Evolutionary conservation across 257 asterid species (phyloP).

Genomic region (Linderniella brevidens): DNA sequence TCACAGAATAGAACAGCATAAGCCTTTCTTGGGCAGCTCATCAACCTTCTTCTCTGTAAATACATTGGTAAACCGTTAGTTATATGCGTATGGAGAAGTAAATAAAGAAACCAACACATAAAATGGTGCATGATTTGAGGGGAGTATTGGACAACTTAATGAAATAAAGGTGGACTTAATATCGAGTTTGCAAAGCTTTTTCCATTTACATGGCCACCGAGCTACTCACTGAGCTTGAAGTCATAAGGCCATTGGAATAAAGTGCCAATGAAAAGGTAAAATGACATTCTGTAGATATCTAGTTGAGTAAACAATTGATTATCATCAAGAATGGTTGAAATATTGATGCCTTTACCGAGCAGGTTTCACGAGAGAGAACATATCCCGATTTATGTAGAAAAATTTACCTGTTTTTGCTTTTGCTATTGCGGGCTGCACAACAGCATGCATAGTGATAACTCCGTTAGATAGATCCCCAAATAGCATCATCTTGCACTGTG

Average conservation of each 20-base stretch:
- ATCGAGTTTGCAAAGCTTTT: too few species aligned
- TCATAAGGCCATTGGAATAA: too few species aligned
- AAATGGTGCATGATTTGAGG: background rate
- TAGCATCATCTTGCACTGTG: conserved; percentile 65
- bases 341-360: too few species aligned
- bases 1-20: conserved; percentile 29
- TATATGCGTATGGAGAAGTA: background rate
- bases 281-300: too few species aligned
- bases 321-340: background rate
- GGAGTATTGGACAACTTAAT: too few species aligned
- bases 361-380: background rate
- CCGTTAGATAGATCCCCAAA: conserved; percentile 64
- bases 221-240: too few species aligned
- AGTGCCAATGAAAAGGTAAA: too few species aligned
- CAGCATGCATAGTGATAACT: conserved; percentile 80
- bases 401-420: conserved; percentile 56
- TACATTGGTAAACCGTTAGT: conserved; percentile 5
- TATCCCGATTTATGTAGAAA: background rate
- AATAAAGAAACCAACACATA: background rate
- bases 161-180: too few species aligned
- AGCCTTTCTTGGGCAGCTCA: conserved; percentile 20
- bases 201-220: too few species aligned
- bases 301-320: background rate
- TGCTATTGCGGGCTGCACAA: conserved; percentile 69
- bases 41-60: conserved; percentile 33